phyloP scores from a whole-genome alignment of 306 rosid genomes.

The Sesbania bispinosa region DNA sequence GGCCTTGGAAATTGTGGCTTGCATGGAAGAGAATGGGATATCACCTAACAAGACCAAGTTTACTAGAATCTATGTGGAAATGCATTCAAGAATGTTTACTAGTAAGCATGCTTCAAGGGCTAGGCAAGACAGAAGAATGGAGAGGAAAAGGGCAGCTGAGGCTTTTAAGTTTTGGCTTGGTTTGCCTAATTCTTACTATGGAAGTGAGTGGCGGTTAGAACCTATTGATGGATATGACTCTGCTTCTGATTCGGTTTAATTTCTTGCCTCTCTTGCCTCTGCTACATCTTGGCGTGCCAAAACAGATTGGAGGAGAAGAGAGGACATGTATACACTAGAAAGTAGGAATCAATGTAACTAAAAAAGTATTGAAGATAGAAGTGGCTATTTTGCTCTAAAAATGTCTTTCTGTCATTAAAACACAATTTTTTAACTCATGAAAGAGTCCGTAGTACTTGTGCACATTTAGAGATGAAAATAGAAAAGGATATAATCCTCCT shows the following conservation, averaged over 20 bases:
- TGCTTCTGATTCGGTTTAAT: conserved; percentile 33
- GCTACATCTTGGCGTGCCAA: neutral
- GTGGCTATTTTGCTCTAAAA: neutral
- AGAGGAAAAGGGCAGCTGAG: conserved; percentile 97
- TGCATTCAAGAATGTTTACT: conserved; percentile 97
- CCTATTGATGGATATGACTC: conserved; percentile 60
- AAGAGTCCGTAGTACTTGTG: too few relatives aligned
- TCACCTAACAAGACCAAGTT: conserved; percentile 91
- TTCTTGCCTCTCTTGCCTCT: neutral
- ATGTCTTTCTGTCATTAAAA: neutral
- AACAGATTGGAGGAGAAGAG: neutral
- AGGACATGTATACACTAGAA: neutral
- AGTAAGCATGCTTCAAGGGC: conserved; percentile 97
- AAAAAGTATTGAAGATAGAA: neutral
- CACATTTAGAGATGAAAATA: too few relatives aligned
- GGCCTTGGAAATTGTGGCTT: conserved; percentile 93
- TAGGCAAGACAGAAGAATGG: conserved; percentile 80
- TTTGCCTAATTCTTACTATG: conserved; percentile 93
- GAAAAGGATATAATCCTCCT: too few relatives aligned
- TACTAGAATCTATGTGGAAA: conserved; percentile 92
- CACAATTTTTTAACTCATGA: neutral
- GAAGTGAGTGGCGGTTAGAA: conserved; percentile 91
- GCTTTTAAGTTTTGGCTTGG: conserved; percentile 98
- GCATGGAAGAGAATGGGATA: conserved; percentile 96
- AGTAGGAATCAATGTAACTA: conserved; percentile 8